Evolutionary conservation across 2,329 filamentous ascomycete species (phyloP), one percentile per base, ranked within the genome.

Genomic region (Chalara sp.): DNA sequence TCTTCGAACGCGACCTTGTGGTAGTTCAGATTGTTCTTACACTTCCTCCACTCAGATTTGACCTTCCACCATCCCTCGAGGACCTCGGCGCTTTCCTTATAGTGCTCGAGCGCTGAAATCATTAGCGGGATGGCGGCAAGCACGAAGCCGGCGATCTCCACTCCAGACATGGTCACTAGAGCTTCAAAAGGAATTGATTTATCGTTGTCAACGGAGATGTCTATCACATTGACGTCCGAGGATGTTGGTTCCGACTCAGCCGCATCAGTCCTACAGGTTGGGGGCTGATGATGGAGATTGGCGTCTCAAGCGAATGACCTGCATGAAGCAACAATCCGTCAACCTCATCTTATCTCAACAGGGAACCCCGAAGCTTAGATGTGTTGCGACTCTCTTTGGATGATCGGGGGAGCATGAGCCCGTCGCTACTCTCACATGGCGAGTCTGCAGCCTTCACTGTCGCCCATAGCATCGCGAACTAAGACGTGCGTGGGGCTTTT

Each of bases 21-120:
- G 31, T 44, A 55, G 5, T 52, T 57, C 37, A 57, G 37, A 31
- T 56, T 45, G 8, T 41, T 32, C 45, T 52, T 52, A 32, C 55
- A 56, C 45, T 55, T 57, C 5, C 32, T 49, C 28, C 53, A 57
- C 29, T 56, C 53, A 5, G 30, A 31, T 31, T 53, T 54, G 44
- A 56, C 39, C 29, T 53, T 54, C 56, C 53, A 58, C 54, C 52
- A 59, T 10, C 46, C 49, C 41, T 42, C 44, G 11, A 59, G 46
- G 5, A 46, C 21, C 37, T 55, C 52, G 7, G 47, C 49, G 1
- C 40, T 53, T 12, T 54, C 37, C 10, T 47, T 46, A 48, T 55
- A 59, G 32, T 59, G 52, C n/a, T 58, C 54, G 4, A 53, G 42
- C 2, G 50, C 46, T 2, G 56, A 57, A 4, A 58, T 54, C 37